Evolutionary conservation across 352 stramenopile genomes (phyloP), one percentile per base, ranked within the genome.

Genomic region (Pythium angustatum): DNA sequence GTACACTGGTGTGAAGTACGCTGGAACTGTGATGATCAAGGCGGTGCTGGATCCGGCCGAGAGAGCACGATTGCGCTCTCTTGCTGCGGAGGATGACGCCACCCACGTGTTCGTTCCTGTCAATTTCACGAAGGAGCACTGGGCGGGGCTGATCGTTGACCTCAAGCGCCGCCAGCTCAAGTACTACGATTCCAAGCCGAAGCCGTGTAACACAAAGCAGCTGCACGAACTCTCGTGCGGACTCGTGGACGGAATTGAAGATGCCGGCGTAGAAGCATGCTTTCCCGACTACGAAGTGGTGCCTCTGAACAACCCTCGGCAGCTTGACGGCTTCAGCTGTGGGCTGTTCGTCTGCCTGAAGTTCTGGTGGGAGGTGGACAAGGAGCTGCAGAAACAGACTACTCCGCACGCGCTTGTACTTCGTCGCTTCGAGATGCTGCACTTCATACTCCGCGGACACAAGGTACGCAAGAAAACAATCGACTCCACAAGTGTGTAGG

Each of bases 351-450:
- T 52, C 21, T 52, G 45, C 24, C 26, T 52, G 9, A 52, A 52
- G 45, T 52, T 52, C 45, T 52, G 45, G 45, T 34, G 45, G 26
- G 45, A 52, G 26, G 22, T 52, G 17, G 45, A 52, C 24, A 34
- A 33, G 14, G 22, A n/a, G 21, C 4, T 52, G 22, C 22, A 22
- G 22, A 31, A 34, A 11, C 24, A 34, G 26, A 34, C 22, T 2
- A 34, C 45, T 3, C 22, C 19, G 15, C 45, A 5, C 9, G 45
- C 45, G 26, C n/a, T 52, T 22, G 21, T 12, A 8, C 9, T 6
- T 6, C 45, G 45, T n/a, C 45, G 45, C 14, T 52, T 52, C 24
- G 45, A 52, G 22, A 11, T 52, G 2, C 21, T 52, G 22, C 45
- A 52, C 45, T 52, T 52, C 21, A 8, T 52, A 6, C 22, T 52